Evolutionary conservation across 2,329 filamentous ascomycete genomes (phyloP), one percentile per base, ranked within the genome.

Genomic region (Hypoxylon rubiginosum): DNA sequence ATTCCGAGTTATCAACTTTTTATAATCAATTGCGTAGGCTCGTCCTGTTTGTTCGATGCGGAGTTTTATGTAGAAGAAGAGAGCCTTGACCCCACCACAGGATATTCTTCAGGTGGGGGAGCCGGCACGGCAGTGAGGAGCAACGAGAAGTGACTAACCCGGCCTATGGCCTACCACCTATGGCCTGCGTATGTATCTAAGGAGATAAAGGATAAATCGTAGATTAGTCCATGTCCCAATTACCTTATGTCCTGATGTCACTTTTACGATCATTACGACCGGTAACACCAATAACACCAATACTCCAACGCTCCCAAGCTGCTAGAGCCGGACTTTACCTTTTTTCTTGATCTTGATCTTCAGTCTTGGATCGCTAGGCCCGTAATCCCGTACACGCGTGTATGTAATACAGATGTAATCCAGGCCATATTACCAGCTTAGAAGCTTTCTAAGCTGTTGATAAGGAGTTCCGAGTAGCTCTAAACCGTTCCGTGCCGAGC

Each of bases 81-180:
- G 21, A 41, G 45, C 64, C 49, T 53, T 52, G 65, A 70, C 67
- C 67, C 67, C 65, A 65, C 67, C 64, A 67, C 59, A 64, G 55
- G 58, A 52, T 66, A 68, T 65, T 63, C 52, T 58, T 43, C 41
- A 62, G 59, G 67, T 70, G 67, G 67, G 64, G 67, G 61, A 66
- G 65, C 48, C 64, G 64, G 64, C 64, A 68, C 67, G 67, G 67
- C 67, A 70, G 67, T 68, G 67, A 67, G 52, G 51, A 58, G 57
- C 45, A 48, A 15, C 11, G n/a, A 13, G 45, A n/a, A 50, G 36
- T 58, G 48, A 57, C 53, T 57, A 51, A 62, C 56, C 34, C 58
- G 46, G 58, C 26, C 39, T 50, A 24, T 41, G 50, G 46, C n/a
- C n/a, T 4, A 7, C 15, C 2, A 6, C 39, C 15, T 17, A 41